Conservation (phyloP, 2,329 filamentous ascomycete species). For the Talaromyces sp. region DNA sequence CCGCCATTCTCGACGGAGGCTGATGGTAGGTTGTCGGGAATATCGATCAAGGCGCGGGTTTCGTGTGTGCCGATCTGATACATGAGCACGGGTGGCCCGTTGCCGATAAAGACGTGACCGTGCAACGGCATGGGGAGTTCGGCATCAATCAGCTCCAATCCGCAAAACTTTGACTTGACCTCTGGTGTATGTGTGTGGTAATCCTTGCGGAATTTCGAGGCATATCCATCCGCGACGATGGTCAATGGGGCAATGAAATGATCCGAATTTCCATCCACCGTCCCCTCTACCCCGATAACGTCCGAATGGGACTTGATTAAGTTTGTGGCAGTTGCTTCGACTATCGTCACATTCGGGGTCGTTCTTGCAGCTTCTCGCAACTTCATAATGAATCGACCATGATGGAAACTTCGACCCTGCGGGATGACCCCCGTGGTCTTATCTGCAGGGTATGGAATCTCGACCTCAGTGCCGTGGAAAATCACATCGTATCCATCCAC, state of each 20-base stretch:
- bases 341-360: constrained; percentile 79
- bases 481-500: constrained; percentile 85
- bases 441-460: constrained; percentile 69
- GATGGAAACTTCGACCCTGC: constrained; percentile 82
- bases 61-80: constrained; percentile 97
- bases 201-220: constrained; percentile 83
- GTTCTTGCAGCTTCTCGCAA: constrained; percentile 70
- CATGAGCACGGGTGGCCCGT: constrained; percentile 74
- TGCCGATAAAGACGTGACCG: constrained; percentile 83
- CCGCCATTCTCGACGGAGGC: constrained; percentile 73
- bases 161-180: constrained; percentile 85
- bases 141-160: constrained; percentile 85
- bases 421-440: constrained; percentile 53
- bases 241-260: constrained; percentile 87
- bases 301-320: constrained; percentile 70
- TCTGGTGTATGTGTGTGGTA: constrained; percentile 65
- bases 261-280: constrained; percentile 64
- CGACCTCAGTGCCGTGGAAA: constrained; percentile 69
- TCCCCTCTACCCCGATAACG: constrained; percentile 77
- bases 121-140: constrained; percentile 69
- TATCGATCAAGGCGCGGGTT: constrained; percentile 83
- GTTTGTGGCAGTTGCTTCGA: constrained; percentile 81
- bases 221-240: constrained; percentile 87
- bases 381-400: constrained; percentile 85
- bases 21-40: constrained; percentile 71